A percentile compares a stretch with the other conserved stretches of the same genome.
phyloP scores from a whole-genome alignment of 2,329 filamentous ascomycete genomes.

The Beauveria brongniartii region DNA sequence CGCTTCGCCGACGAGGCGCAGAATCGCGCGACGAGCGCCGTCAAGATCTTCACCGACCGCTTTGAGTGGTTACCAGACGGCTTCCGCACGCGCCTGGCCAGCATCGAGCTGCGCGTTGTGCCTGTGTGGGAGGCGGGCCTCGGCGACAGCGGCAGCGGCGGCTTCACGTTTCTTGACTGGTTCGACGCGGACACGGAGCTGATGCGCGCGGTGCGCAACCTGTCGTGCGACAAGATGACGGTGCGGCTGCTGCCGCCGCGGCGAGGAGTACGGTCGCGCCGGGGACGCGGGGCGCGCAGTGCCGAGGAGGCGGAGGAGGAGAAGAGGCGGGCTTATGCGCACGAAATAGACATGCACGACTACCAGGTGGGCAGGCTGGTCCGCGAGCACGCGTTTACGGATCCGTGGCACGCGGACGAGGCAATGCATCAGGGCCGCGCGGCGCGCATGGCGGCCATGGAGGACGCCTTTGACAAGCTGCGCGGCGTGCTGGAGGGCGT shows the following conservation, averaged over 20 bases:
- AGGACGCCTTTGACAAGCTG: not conserved
- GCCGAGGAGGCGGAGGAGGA: conserved; percentile 5
- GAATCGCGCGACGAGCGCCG: conserved; percentile 26
- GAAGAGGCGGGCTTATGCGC: conserved; percentile 11
- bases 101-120: conserved; percentile 33
- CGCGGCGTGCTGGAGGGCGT: not conserved
- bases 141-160: not conserved
- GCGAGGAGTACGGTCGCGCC: not conserved
- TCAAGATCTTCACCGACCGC: conserved; percentile 26
- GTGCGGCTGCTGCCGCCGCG: conserved; percentile 24
- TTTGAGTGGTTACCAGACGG: conserved; percentile 11
- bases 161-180: conserved; percentile 30
- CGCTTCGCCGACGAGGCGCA: conserved; percentile 22
- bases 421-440: conserved; percentile 14
- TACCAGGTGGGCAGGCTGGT: not conserved
- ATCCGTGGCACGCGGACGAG: conserved; percentile 17
- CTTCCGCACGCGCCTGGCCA: conserved; percentile 24
- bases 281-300: not conserved
- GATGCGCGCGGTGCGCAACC: conserved; percentile 21
- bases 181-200: conserved; percentile 23
- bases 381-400: not conserved
- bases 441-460: conserved; percentile 14
- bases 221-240: conserved; percentile 29
- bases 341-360: conserved; percentile 13
- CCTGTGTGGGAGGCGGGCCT: conserved; percentile 17